Percentiles rank a stretch among this genome's conserved stretches.
phyloP scores from a whole-genome alignment of 495 filamentous ascomycete genomes.

The Xylaria curta region DNA sequence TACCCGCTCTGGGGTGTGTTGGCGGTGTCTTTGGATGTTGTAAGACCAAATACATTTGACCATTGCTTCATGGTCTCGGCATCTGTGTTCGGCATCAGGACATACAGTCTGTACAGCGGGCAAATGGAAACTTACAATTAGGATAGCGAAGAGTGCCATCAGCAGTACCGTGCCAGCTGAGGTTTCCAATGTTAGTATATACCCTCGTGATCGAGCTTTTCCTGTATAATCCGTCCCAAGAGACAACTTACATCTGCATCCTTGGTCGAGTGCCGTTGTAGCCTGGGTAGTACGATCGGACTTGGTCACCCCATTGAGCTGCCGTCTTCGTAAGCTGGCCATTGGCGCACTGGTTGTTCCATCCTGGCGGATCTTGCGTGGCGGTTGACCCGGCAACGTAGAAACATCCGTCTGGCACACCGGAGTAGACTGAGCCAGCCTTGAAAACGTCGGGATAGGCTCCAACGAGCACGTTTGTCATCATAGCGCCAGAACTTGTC shows the following conservation, averaged over 20 bases:
- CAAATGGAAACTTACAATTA: slow-evolving; percentile 39
- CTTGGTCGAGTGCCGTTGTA: slow-evolving; percentile 55
- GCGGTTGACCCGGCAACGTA: slow-evolving; percentile 48
- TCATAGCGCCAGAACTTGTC: slow-evolving; percentile 62
- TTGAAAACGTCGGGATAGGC: slow-evolving; percentile 61
- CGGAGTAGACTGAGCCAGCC: slow-evolving; percentile 57
- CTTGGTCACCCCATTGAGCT: slow-evolving; percentile 55
- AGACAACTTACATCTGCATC: slow-evolving; percentile 53
- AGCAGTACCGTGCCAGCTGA: slow-evolving; percentile 53
- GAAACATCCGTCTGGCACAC: slow-evolving; percentile 58
- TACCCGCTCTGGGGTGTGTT: slow-evolving; percentile 58
- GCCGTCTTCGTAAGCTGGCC: slow-evolving; percentile 55
- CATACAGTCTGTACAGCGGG: neutral
- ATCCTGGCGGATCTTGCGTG: slow-evolving; percentile 54
- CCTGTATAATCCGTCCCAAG: neutral
- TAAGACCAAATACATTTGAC: slow-evolving; percentile 50
- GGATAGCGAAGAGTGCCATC: slow-evolving; percentile 51
- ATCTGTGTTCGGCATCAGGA: slow-evolving; percentile 33
- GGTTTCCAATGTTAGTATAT: neutral
- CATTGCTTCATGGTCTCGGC: slow-evolving; percentile 50
- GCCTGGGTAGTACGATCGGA: slow-evolving; percentile 54
- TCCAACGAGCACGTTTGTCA: slow-evolving; percentile 59
- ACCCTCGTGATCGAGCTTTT: neutral
- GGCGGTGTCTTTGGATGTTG: slow-evolving; percentile 42
- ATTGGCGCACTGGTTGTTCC: slow-evolving; percentile 54